Evolutionary conservation across 805 yeast species (phyloP).

Genomic region (Yarrowia bubula): DNA sequence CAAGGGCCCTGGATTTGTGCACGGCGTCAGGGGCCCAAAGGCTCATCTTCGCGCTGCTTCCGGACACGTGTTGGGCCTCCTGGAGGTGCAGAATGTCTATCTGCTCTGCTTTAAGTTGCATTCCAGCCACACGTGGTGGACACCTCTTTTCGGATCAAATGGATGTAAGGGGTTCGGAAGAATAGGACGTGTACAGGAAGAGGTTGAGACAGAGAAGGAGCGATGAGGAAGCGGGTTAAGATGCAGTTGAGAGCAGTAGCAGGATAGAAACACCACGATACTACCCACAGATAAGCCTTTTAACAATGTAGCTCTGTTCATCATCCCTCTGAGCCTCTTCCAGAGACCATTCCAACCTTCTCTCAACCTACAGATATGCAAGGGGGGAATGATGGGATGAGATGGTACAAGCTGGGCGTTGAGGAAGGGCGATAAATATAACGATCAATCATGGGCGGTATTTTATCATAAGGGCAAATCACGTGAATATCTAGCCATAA

Average conservation of each 20-base stretch:
- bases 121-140: constrained; percentile 24
- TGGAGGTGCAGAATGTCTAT: background rate
- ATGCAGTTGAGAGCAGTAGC: too few species aligned
- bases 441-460: too few species aligned
- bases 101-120: constrained; percentile 5
- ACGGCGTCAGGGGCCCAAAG: too few species aligned
- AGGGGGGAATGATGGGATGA: constrained; percentile 9
- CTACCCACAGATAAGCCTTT: too few species aligned
- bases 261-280: too few species aligned
- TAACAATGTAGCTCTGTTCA: too few species aligned
- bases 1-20: too few species aligned
- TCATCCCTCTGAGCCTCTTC: background rate
- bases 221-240: too few species aligned
- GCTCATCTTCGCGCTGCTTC: background rate
- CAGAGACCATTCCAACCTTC: background rate
- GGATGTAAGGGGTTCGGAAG: constrained; percentile 23
- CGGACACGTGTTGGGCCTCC: background rate
- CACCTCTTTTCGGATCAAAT: background rate
- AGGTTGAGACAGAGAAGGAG: too few species aligned
- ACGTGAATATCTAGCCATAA: too few species aligned
- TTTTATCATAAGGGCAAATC: too few species aligned
- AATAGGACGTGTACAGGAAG: background rate
- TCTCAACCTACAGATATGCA: background rate
- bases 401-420: background rate
- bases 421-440: too few species aligned